Base-by-base conservation (phyloP, 805 yeast genomes). In the Candida nitratophila region DNA sequence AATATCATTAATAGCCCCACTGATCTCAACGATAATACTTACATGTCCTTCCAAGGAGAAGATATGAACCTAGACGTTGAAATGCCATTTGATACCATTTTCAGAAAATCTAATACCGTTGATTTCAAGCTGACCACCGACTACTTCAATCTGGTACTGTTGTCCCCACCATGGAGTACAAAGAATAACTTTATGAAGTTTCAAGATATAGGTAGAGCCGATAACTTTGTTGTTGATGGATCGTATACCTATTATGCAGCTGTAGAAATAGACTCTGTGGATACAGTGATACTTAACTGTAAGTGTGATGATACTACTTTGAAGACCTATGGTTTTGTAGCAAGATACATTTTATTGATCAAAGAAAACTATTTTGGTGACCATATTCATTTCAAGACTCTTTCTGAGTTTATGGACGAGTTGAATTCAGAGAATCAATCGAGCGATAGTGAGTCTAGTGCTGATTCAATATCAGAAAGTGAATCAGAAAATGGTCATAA, bases 131-230 rank as follows among this genome's bases (percentile, higher is more conserved):
- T 83, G 2, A 49, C 50, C 3, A 82, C 96, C 0, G 78, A 86
- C 0, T 64, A 64, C 40, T 77, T 88, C 50, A 74, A 81, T 40
- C 54, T 93, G 39, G 66, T 76, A 1, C 59, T 90, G 2, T 83
- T 81, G 45, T 78, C 93, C 0, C 98, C 99, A 0, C 83, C 91
- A 1, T 93, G 98, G 96, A 95, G 88, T 56, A 90, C 98, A 0
- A 66, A 80, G 22, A 76, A 80, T 44, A 81, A 83, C 40, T 91
- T 91, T 51, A 60, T 86, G 66, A 72, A 73, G 39, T 64, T 74
- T 12, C 76, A 73, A 17, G 74, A 75, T 15, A 71, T 88, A 48
- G 98, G 96, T 0, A 67, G 79, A 47, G 78, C 89, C 0, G 66
- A 73, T 24, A 73, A 81, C 43, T 83, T 89, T 52, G 61, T 58